Conservation (phyloP, 371 early-diverging fungal genomes). For the Mortierella polycephala region DNA sequence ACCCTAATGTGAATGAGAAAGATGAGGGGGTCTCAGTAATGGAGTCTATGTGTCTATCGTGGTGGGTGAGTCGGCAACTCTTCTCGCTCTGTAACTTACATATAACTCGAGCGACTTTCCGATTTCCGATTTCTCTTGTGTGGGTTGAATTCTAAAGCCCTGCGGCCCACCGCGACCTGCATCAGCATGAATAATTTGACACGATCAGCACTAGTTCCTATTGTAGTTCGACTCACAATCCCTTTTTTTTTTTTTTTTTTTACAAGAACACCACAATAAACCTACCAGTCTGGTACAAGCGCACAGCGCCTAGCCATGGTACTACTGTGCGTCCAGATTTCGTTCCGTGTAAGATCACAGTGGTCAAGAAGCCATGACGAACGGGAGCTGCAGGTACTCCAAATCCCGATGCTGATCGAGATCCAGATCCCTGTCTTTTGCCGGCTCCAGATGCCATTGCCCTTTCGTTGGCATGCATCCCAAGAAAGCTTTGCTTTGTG, state of each 20-base stretch:
- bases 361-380: slow-evolving; percentile 21
- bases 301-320: slow-evolving; percentile 32
- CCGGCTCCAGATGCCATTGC: neutral
- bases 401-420: neutral
- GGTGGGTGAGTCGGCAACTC: neutral
- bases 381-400: neutral
- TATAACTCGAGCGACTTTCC: slow-evolving; percentile 49
- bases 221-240: neutral
- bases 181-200: neutral
- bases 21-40: neutral
- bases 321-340: slow-evolving; percentile 14
- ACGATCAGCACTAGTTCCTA: neutral
- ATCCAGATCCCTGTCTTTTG: neutral
- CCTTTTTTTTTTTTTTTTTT: too few species aligned
- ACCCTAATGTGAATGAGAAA: slow-evolving; percentile 24
- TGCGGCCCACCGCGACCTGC: slow-evolving; percentile 40
- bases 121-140: slow-evolving; percentile 39
- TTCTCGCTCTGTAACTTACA: slow-evolving; percentile 21
- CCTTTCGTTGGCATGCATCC: neutral
- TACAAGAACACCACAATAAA: neutral
- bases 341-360: slow-evolving; percentile 7
- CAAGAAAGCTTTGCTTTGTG: neutral
- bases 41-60: neutral
- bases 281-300: slow-evolving; percentile 42
- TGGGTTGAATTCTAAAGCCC: slow-evolving; percentile 52